A percentile compares a stretch with the other conserved stretches of the same genome.
These are phyloP conservation scores for Oryza brachyantha DNA, from an alignment of 176 grass and related monocot genomes.

Conservation along the genomic window DNA sequence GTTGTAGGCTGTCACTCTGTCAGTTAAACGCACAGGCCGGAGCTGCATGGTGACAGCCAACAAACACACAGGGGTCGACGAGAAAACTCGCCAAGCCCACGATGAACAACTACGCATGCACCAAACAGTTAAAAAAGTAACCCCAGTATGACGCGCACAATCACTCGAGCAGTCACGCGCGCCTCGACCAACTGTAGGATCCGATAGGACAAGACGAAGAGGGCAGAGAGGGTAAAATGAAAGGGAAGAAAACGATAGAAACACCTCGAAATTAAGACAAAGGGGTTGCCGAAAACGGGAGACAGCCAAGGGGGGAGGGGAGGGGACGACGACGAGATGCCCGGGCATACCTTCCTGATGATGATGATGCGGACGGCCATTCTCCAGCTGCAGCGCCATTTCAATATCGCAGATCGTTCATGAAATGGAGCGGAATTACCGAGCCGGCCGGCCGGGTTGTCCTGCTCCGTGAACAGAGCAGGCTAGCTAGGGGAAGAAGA, in stretches of 20 bases:
- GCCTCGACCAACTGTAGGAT: background rate
- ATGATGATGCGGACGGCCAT: conserved; percentile 27
- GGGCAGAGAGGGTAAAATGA: background rate
- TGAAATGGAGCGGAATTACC: background rate
- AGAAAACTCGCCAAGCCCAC: background rate
- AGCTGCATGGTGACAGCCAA: background rate
- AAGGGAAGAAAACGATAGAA: background rate
- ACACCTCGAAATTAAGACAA: background rate
- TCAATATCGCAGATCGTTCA: conserved; percentile 19
- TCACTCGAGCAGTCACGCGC: background rate
- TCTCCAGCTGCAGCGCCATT: conserved; percentile 47
- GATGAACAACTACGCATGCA: background rate
- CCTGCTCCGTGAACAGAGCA: background rate
- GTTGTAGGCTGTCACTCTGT: background rate
- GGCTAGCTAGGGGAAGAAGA: background rate
- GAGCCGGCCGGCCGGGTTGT: background rate
- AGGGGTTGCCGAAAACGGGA: conserved; percentile 13
- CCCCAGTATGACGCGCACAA: background rate
- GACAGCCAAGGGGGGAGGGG: background rate
- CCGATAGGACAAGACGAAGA: conserved; percentile 1
- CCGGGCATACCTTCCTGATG: conserved; percentile 11
- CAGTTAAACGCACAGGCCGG: background rate
- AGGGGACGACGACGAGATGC: too few species aligned
- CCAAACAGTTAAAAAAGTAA: conserved; percentile 12
- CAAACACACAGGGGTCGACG: background rate